phyloP scores from a whole-genome alignment of 345 rosid genomes.

The Eucalyptus pauciflora region DNA sequence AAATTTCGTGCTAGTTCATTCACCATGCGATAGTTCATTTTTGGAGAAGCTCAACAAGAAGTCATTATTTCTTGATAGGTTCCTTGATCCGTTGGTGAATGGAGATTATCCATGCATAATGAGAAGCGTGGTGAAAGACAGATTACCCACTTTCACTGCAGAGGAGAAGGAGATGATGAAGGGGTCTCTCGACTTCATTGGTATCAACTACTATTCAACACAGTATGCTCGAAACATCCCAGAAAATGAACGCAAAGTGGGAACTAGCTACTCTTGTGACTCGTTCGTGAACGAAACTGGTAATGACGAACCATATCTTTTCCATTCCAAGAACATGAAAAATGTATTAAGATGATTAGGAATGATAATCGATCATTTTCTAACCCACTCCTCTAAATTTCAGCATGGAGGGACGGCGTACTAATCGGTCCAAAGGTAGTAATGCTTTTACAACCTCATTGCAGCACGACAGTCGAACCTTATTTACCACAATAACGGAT shows the following conservation, averaged over 20 bases:
- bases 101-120: constrained; percentile 33
- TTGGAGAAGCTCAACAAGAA: background rate
- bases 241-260: background rate
- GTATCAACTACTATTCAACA: constrained; percentile 30
- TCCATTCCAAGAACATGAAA: background rate
- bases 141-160: constrained; percentile 25
- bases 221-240: constrained; percentile 14
- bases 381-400: background rate
- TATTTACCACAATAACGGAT: background rate
- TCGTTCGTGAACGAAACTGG: background rate
- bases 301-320: background rate
- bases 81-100: constrained; percentile 25
- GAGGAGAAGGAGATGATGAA: constrained; percentile 15
- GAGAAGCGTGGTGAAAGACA: constrained; percentile 18
- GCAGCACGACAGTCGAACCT: background rate
- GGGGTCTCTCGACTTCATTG: constrained; percentile 35
- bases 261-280: background rate
- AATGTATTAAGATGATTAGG: background rate
- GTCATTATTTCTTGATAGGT: constrained; percentile 4
- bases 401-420: constrained; percentile 11
- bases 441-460: background rate
- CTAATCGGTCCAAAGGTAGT: constrained; percentile 19
- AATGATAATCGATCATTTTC: background rate
- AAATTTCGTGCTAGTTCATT: background rate
- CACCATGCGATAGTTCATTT: background rate